phyloP scores from a whole-genome alignment of 1,139 yeast species.

The Scheffersomyces cryptocercus region DNA sequence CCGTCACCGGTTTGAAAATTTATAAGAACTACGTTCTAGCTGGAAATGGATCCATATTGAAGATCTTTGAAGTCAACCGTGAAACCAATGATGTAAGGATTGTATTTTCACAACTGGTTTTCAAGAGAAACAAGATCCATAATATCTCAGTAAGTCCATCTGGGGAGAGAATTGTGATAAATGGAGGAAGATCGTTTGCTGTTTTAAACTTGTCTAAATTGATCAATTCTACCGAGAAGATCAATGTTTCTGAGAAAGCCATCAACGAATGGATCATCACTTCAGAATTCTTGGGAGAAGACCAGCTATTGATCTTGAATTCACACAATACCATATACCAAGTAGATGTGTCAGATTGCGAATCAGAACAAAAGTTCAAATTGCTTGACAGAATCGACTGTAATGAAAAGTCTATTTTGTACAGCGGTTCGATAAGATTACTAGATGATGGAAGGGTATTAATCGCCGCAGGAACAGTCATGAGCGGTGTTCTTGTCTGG shows the following conservation, averaged over 20 bases:
- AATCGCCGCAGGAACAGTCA: conserved; percentile 89
- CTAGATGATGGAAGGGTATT: conserved; percentile 38
- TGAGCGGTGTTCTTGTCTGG: conserved; percentile 88
- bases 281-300: conserved; percentile 47
- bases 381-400: conserved; percentile 49
- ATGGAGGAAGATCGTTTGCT: conserved; percentile 76
- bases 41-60: conserved; percentile 74
- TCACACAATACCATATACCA: conserved; percentile 76
- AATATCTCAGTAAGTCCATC: conserved; percentile 51
- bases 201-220: conserved; percentile 35
- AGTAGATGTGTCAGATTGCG: conserved; percentile 30
- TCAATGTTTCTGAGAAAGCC: conserved; percentile 42
- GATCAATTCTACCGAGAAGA: neutral
- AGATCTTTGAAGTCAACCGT: conserved; percentile 44
- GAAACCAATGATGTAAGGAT: conserved; percentile 36
- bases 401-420: conserved; percentile 78
- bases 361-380: conserved; percentile 9
- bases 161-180: conserved; percentile 41
- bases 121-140: conserved; percentile 76
- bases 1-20: conserved; percentile 66
- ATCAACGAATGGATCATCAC: conserved; percentile 79
- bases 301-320: conserved; percentile 56
- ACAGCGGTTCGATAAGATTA: conserved; percentile 76
- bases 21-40: conserved; percentile 44
- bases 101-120: conserved; percentile 46